These are phyloP conservation scores for Lactarius deliciosus DNA, from an alignment of 768 basidiomycete species.

Conservation along the genomic window DNA sequence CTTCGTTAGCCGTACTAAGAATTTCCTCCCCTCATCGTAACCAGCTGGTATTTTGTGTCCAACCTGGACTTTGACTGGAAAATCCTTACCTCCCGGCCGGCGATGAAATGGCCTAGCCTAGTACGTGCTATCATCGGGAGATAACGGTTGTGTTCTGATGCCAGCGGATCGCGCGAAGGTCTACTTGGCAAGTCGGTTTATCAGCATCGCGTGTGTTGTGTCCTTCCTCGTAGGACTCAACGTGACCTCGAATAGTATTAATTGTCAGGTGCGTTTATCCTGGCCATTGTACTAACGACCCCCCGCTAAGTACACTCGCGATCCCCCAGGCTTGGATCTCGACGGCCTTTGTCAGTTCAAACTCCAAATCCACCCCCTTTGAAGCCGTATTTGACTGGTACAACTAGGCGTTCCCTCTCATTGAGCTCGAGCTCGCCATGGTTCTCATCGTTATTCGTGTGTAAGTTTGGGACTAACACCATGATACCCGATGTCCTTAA, in stretches of 20 bases:
- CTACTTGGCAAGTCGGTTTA: conserved; percentile 15
- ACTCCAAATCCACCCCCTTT: background rate
- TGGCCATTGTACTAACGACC: too few relatives aligned
- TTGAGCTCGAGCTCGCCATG: conserved; percentile 16
- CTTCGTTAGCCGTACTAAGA: background rate
- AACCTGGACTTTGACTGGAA: conserved; percentile 25
- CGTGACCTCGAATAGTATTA: background rate
- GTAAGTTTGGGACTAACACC: background rate
- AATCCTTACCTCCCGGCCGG: background rate
- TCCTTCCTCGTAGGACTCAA: conserved; percentile 15
- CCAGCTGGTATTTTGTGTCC: conserved; percentile 13
- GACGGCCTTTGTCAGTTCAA: conserved; percentile 10
- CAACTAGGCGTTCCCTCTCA: conserved; percentile 10
- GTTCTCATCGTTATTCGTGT: conserved; percentile 18
- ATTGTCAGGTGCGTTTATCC: conserved; percentile 17
- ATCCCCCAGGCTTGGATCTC: conserved; percentile 14
- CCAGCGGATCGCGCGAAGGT: background rate
- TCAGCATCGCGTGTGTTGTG: conserved; percentile 19
- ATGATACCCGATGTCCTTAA: background rate
- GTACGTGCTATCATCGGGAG: conserved; percentile 1
- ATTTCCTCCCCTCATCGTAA: background rate
- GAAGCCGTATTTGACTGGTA: background rate
- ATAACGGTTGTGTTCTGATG: background rate
- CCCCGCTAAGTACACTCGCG: background rate
- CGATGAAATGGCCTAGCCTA: background rate